phyloP scores from a whole-genome alignment of 176 grass and related monocot species.

The Hordeum marinum region DNA sequence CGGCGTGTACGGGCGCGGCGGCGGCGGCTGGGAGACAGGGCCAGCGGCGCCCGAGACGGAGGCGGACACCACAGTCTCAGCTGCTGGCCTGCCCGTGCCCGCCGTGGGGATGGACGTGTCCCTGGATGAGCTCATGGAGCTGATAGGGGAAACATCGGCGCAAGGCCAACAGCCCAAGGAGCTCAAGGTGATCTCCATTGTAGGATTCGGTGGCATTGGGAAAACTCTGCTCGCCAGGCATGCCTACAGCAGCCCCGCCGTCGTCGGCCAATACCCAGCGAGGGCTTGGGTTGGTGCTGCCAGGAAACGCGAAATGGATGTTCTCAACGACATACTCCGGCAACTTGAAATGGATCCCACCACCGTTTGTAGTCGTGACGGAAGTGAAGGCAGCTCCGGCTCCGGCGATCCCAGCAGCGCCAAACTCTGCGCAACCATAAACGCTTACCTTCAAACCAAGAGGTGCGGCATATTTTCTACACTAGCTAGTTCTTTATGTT shows the following conservation, averaged over 20 bases:
- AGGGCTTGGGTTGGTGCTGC: not conserved
- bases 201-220: not conserved
- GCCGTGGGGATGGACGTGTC: not conserved
- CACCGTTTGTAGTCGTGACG: not conserved
- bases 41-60: too few relatives aligned
- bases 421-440: not conserved
- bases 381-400: not conserved
- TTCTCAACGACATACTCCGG: not conserved
- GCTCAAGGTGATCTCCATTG: not conserved
- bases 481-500: not conserved
- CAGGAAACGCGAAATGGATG: not conserved
- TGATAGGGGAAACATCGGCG: not conserved
- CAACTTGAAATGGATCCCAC: not conserved
- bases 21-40: too few relatives aligned
- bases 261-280: not conserved
- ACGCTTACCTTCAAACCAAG: not conserved
- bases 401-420: not conserved
- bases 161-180: not conserved
- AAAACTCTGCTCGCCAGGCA: not conserved
- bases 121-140: not conserved
- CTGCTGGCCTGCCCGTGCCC: not conserved
- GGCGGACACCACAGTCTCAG: not conserved
- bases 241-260: not conserved
- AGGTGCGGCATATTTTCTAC: not conserved
- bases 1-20: not conserved